Percentiles rank a stretch among this genome's conserved stretches.
These are phyloP conservation scores for Paraphaeosphaeria sporulosa DNA, from an alignment of 2,329 filamentous ascomycete species.

Conservation along the genomic window DNA sequence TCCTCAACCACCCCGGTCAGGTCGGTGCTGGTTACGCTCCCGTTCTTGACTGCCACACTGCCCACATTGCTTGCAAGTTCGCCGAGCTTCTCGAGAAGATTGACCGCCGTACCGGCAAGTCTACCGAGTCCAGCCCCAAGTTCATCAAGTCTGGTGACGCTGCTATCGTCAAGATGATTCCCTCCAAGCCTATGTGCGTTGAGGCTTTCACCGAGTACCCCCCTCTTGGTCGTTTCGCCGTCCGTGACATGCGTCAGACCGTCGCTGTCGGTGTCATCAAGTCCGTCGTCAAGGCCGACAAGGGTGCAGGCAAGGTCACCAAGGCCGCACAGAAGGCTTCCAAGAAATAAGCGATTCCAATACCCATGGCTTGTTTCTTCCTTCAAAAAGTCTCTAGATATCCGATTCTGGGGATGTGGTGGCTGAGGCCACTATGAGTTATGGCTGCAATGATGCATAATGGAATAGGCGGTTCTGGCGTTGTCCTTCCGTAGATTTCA, in stretches of 20 bases:
- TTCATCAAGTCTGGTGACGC: conserved; percentile 99
- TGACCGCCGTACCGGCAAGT: conserved; percentile 99
- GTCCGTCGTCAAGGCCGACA: conserved; percentile 58
- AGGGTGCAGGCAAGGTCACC: conserved; percentile 60
- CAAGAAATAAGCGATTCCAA: conserved; percentile 51
- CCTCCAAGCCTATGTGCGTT: conserved; percentile 99
- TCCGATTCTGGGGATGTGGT: conserved; percentile 48
- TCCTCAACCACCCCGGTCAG: conserved; percentile 99
- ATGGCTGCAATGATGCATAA: conserved; percentile 48
- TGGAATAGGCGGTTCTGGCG: conserved; percentile 43
- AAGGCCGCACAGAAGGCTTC: conserved; percentile 54
- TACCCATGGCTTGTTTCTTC: conserved; percentile 43
- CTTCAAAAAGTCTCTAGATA: conserved; percentile 40
- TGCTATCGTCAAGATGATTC: conserved; percentile 99
- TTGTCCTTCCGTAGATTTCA: conserved; percentile 51
- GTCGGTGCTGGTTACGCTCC: conserved; percentile 99
- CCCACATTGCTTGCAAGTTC: conserved; percentile 99
- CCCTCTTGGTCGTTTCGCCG: conserved; percentile 99
- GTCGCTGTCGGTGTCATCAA: conserved; percentile 97
- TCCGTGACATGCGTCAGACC: conserved; percentile 91
- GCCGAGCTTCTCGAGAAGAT: conserved; percentile 99
- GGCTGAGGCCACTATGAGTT: conserved; percentile 48
- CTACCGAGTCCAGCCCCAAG: conserved; percentile 89
- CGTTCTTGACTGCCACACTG: conserved; percentile 99
- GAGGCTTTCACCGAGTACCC: conserved; percentile 99